Conservation (phyloP, 1,284 basidiomycete genomes). For the Pascua guehoae region DNA sequence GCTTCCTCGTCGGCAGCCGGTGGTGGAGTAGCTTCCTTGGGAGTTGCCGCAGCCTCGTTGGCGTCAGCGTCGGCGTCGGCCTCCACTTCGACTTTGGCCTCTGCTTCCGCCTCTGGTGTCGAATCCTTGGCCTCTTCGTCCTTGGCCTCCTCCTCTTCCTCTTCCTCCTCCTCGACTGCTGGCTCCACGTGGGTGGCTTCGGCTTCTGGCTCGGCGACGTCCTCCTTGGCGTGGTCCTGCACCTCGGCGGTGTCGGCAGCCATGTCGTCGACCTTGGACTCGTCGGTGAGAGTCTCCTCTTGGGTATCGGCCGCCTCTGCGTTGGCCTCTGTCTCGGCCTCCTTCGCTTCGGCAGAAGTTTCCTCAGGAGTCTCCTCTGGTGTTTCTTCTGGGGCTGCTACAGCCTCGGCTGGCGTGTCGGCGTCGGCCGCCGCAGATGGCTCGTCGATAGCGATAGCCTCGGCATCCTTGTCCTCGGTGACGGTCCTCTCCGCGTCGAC, state of each 20-base stretch:
- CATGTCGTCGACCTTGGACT: neutral
- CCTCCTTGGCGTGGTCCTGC: neutral
- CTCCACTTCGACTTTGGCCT: neutral
- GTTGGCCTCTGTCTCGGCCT: neutral
- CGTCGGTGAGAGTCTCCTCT: neutral
- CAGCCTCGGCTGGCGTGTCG: too few species aligned
- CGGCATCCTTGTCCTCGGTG: too few species aligned
- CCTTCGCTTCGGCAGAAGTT: neutral
- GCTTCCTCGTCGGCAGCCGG: neutral
- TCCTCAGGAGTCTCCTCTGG: constrained; percentile 14
- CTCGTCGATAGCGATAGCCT: too few species aligned
- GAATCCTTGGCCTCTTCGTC: constrained; percentile 20
- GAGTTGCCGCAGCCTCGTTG: neutral
- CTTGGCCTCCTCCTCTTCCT: constrained; percentile 16
- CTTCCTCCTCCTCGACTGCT: neutral
- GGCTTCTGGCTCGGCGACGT: too few species aligned
- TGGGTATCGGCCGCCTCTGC: neutral
- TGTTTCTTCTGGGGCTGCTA: too few species aligned
- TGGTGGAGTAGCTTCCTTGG: neutral
- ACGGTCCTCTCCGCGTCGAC: too few species aligned
- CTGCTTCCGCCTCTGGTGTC: neutral
- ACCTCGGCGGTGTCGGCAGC: neutral
- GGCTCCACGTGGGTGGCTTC: too few species aligned
- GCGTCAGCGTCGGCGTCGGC: neutral
- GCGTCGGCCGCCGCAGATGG: too few species aligned